Base-by-base conservation (phyloP, 2,329 filamentous ascomycete species). In the Onygenales sp. region DNA sequence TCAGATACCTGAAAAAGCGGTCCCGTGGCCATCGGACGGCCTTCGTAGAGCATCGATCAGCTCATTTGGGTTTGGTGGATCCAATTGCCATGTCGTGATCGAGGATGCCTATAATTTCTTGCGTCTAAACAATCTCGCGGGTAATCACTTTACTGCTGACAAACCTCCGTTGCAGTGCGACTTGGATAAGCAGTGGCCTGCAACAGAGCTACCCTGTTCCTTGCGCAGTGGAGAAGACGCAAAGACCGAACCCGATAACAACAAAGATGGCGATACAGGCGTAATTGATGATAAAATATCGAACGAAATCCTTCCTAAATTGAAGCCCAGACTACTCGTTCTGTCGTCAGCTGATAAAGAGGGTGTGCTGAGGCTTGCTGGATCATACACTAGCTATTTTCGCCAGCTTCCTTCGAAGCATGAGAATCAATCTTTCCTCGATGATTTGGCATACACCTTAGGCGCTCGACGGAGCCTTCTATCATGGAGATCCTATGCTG, bases 311-410 rank as follows among this genome's bases (percentile, higher is more conserved):
- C 21, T 27, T 27, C 21, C 36, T n/a, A 39, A 7, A 9, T 39
- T 39, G 13, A 9, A 39, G 7, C 52, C 52, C 13, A 14, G 48
- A 5, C 11, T 57, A 6, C 54, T 57, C 32, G 17, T 54, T 41
- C 39, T 57, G n/a, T 56, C 57, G 13, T 48, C 55, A 33, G 55
- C 53, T 49, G 56, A 58, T 42, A 52, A 58, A 41, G 14, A 43
- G 31, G 63, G 45, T 63, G 71, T 32, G 70, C 69, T 5, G 67
- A 70, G 47, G 70, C 73, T 57, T 74, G 72, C 44, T 2, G 42
- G 43, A 31, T 51, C 36, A 6, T 46, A 54, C 35, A 43, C 31
- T 31, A 11, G 35, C 5, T 43, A 47, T 9, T 10, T 45, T 46
- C 38, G 17, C 4, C 50, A 11, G n/a, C 45, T 45, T 14, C 17